Evolutionary conservation across 345 rosid species (phyloP), one percentile per base, ranked within the genome.

Genomic region (Camelina neglecta): DNA sequence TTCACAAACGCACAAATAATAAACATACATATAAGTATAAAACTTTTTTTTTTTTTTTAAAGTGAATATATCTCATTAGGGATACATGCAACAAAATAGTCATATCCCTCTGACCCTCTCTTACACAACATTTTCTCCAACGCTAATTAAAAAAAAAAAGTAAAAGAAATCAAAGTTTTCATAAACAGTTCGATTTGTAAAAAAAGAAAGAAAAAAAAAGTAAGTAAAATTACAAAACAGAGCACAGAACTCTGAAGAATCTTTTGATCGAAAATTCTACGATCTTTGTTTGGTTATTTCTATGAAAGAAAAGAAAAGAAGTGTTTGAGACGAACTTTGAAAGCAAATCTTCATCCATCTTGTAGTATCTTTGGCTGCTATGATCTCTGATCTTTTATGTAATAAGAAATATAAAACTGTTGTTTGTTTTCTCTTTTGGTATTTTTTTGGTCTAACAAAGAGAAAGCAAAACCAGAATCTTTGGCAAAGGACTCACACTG

Each of bases 371-470:
- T 35, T 65, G 58, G 42, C 66, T 65, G 72, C 72, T 65, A 74
- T 26, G n/a, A 74, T 74, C 72, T 74, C 72, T 74, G 23, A 65
- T 74, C 76, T 65, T 54, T 7, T 73, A 66, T 65, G 66, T 57
- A 74, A 65, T 39, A 74, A 65, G 49, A 47, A 74, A 44, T 53
- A 35, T 35, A 8, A 65, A 58, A 24, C 11, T 35, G 26, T 60
- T 31, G n/a, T 58, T 29, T 60, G 26, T 18, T 60, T 60, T 60
- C 16, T 1, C 42, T 20, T 66, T 66, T 1, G 8, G 6, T 23
- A 35, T 35, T 29, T 24, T 11, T 41, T 55, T 4, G 57, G 59
- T 50, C 15, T 67, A 67, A 12, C 59, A 66, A 66, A 50, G 71
- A 50, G 47, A 35, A 8, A 67, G 58, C 41, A 66, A 66, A 66